phyloP scores from a whole-genome alignment of 768 basidiomycete species.

The Termitomyces sp. region DNA sequence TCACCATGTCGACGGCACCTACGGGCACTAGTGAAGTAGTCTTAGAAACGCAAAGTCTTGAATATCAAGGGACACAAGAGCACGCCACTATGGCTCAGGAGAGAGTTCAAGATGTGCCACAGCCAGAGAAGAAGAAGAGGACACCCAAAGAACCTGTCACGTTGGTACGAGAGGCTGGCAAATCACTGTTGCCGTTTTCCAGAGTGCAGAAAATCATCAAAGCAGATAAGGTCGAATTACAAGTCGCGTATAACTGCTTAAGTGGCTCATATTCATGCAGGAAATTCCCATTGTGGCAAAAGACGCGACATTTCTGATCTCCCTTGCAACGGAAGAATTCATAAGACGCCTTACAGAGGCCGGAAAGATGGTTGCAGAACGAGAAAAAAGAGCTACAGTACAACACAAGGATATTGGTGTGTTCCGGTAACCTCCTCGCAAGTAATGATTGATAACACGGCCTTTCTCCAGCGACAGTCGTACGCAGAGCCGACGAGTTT shows the following conservation, averaged over 20 bases:
- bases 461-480: conserved; percentile 44
- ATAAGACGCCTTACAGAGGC: conserved; percentile 70
- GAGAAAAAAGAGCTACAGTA: conserved; percentile 69
- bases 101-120: conserved; percentile 2
- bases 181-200: conserved; percentile 67
- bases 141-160: conserved; percentile 20
- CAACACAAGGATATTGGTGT: conserved; percentile 78
- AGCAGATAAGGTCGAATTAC: conserved; percentile 63
- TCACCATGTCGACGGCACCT: conserved; percentile 5
- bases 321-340: conserved; percentile 85
- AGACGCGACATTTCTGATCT: conserved; percentile 76
- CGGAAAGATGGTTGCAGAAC: conserved; percentile 60
- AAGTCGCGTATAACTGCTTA: not conserved
- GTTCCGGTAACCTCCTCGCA: conserved; percentile 14
- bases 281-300: conserved; percentile 71
- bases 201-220: conserved; percentile 83
- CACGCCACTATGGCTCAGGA: not conserved
- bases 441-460: not conserved
- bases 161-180: conserved; percentile 42
- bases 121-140: conserved; percentile 20
- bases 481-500: conserved; percentile 68
- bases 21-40: not conserved
- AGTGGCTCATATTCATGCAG: conserved; percentile 28
- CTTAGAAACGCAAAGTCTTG: not conserved
- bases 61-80: not conserved